Evolutionary conservation across 2,329 filamentous ascomycete species (phyloP).

Genomic region (Talaromyces islandicus): DNA sequence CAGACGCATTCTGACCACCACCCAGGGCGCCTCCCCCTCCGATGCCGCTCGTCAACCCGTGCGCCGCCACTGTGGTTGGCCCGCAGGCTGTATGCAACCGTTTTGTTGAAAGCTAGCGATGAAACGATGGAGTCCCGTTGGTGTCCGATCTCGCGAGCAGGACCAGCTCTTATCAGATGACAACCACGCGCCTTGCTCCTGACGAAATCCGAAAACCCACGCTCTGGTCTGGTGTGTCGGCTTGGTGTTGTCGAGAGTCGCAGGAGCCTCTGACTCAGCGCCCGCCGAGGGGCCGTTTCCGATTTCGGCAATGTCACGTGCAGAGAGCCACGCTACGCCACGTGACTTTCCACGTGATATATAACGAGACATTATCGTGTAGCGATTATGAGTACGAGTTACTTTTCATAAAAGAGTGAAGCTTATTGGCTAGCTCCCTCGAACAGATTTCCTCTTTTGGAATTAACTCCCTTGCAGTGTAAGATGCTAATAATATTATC

Average conservation of each 20-base stretch:
- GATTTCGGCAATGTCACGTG: neutral
- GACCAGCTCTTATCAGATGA: neutral
- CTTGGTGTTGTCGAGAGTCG: neutral
- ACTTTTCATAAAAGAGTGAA: too few relatives aligned
- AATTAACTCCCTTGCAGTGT: too few relatives aligned
- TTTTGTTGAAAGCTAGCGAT: neutral
- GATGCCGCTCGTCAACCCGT: conserved; percentile 27
- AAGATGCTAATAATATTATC: too few relatives aligned
- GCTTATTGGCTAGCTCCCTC: too few relatives aligned
- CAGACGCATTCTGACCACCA: conserved; percentile 14
- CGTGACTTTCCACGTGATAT: neutral
- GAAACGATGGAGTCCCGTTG: neutral
- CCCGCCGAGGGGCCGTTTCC: neutral
- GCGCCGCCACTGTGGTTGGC: conserved; percentile 32
- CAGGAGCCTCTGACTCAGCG: neutral
- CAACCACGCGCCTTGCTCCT: neutral
- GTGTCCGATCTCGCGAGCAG: conserved; percentile 12
- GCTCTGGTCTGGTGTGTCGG: neutral
- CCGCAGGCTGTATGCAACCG: neutral
- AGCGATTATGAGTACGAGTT: too few relatives aligned
- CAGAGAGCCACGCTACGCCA: neutral
- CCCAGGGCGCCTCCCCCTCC: conserved; percentile 27
- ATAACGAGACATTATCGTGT: too few relatives aligned
- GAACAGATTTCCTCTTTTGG: too few relatives aligned
- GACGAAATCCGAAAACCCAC: neutral